Base-by-base conservation (phyloP, 2,329 filamentous ascomycete species). In the Ophiostoma himal-ulmi region DNA sequence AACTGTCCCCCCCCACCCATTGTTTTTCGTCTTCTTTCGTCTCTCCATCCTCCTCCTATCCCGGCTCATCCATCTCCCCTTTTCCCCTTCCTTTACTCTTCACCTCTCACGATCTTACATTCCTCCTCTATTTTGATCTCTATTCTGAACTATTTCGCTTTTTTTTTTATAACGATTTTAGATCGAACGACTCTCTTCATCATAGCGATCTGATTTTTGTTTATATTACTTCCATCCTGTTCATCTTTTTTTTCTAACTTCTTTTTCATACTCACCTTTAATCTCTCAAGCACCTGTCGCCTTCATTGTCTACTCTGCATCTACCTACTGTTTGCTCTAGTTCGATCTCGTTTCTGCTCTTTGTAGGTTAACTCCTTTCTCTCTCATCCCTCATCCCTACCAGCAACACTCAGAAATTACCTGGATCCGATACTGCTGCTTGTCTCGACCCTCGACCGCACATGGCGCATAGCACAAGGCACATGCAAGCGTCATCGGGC, bases 11-110 rank as follows among this genome's bases (percentile, higher is more conserved):
- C 68, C 48, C 54, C 68, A 66, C 65, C 52, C 54, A 60, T 68
- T 70, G 69, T 70, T 68, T 70, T 65, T 57, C 41, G 41, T 48
- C 14, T 60, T 26, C 44, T 57, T n/a, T 68, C 41, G 48, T 48
- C 68, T 26, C 22, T 14, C 67, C 30, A 13, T n/a, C 11, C 26
- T 48, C 37, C 17, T 17, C 67, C 34, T 34, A 37, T 68, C 39
- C 64, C 68, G 34, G 60, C 30, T 41, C 22, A 34, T 30, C 7
- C 44, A 44, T 69, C 67, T 60, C 41, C 41, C 14, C 30, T 54
- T 65, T 5, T 41, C 54, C 26, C 5, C 22, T 57, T 20, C 44
- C 17, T 68, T 22, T 60, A 26, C 30, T 69, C 22, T 26, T 57
- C 52, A 4, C 52, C 3, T 39, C 68, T 68, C n/a, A 14, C 64